Evolutionary conservation across 306 rosid species (phyloP).

Genomic region (Cucumis melo): DNA sequence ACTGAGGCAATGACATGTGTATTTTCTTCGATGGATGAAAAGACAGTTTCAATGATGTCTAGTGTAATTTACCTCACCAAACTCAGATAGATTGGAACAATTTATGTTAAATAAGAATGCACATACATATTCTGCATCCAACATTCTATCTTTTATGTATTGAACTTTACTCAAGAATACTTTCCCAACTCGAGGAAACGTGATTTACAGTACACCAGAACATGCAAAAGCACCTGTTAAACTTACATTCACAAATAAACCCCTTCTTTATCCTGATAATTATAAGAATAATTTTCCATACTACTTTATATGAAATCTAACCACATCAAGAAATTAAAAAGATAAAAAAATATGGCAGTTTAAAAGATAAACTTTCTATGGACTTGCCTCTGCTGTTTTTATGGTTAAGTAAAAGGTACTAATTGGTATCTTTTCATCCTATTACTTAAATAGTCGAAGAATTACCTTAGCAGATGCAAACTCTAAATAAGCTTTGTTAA

Average conservation of each 20-base stretch:
- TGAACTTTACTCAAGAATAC: slow-evolving; percentile 67
- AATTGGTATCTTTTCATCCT: slow-evolving; percentile 86
- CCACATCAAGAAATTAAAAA: not conserved
- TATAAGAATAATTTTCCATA: not conserved
- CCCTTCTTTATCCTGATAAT: not conserved
- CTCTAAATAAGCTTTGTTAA: slow-evolving; percentile 80
- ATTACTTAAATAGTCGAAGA: slow-evolving; percentile 68
- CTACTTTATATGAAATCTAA: not conserved
- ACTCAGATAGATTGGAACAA: slow-evolving; percentile 45
- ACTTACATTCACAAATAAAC: not conserved
- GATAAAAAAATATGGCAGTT: slow-evolving; percentile 10
- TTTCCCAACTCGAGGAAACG: slow-evolving; percentile 66
- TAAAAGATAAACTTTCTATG: slow-evolving; percentile 8
- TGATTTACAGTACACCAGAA: slow-evolving; percentile 41
- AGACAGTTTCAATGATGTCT: slow-evolving; percentile 7
- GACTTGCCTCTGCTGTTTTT: slow-evolving; percentile 62
- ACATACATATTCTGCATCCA: slow-evolving; percentile 88
- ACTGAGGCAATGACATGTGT: not conserved
- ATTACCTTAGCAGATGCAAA: slow-evolving; percentile 94
- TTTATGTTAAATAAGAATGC: slow-evolving; percentile 53
- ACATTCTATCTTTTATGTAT: slow-evolving; percentile 72
- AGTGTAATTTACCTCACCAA: slow-evolving; percentile 49
- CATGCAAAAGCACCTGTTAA: slow-evolving; percentile 17
- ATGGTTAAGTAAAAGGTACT: slow-evolving; percentile 69
- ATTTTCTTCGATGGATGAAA: not conserved